Base-by-base conservation (phyloP, 108 stramenopile genomes). In the Pseudonitzschia delicatissima region DNA sequence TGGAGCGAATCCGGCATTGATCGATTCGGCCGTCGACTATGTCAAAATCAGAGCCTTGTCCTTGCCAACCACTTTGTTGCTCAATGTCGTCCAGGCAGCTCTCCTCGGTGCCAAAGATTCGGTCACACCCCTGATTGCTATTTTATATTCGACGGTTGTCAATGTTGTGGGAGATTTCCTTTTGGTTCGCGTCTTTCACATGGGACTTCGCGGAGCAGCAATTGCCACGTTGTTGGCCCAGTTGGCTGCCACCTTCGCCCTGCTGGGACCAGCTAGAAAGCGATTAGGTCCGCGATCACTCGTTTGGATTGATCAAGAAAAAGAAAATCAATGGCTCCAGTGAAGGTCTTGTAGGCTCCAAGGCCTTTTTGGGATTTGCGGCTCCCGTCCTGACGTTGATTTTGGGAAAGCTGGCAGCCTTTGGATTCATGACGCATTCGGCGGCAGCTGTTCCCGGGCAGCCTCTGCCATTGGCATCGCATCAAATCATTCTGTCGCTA, bases 381-480 rank as follows among this genome's bases (percentile, higher is more conserved):
- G 87, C 87, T 28, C 92, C 92, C 23, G 92, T 93, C 1, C 57
- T 93, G 49, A 93, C 92, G 6, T 58, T 93, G 39, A 90, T 93
- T 63, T 37, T 93, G 55, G 92, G 92, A 26, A 93, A 93, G 59
- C 68, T 93, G 34, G 85, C 87, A 1, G 92, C 92, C 8, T 93
- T 93, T 79, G 92, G 92, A 32, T 90, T 93, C 82, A 87, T 93
- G 85, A 93, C 92, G 5, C 83, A 93, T 64, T 73, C 79, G 13
- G 92, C 92, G 17, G 92, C 92, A 5, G 92, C 79, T 0, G 45
- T 93, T 25, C 92, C 92, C 11, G 92, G 88, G 7, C 87, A 92
- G 62, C 87, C 92, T 8, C 82, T 77, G 7, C 86, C 91, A 18
- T 62, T 93, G 76, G 92, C 92, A 0, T 62, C 85, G 4, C 92